Conservation (phyloP, 345 rosid species). For the Pistacia integerrima region DNA sequence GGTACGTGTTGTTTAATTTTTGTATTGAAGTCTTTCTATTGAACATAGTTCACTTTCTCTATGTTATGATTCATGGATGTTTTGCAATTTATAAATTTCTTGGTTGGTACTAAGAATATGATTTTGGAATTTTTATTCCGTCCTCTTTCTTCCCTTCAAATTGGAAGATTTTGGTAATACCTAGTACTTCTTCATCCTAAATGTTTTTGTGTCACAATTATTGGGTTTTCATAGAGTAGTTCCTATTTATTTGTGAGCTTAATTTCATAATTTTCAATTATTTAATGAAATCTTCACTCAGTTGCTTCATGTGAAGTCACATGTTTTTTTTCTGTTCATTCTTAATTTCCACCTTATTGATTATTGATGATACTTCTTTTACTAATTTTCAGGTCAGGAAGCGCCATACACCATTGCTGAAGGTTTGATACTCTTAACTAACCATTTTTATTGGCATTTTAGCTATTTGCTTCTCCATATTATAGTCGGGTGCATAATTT, state of each 20-base stretch:
- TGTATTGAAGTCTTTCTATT: background rate
- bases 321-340: background rate
- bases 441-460: background rate
- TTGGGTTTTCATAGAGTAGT: background rate
- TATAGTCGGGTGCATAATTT: background rate
- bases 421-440: constrained; percentile 39
- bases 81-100: background rate
- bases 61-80: background rate
- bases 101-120: background rate
- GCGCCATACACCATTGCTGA: constrained; percentile 60
- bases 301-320: background rate
- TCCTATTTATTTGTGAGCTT: background rate
- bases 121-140: background rate
- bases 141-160: background rate
- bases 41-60: background rate
- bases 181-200: background rate
- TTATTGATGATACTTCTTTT: constrained; percentile 5
- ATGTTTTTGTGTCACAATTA: background rate
- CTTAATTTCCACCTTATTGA: background rate
- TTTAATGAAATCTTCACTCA: background rate
- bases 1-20: constrained; percentile 40
- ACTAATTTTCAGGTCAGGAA: constrained; percentile 67
- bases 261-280: background rate
- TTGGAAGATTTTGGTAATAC: background rate
- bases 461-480: background rate